Evolutionary conservation across 78 protist species (phyloP).

Genomic region (Dictyostelium firmibasis): DNA sequence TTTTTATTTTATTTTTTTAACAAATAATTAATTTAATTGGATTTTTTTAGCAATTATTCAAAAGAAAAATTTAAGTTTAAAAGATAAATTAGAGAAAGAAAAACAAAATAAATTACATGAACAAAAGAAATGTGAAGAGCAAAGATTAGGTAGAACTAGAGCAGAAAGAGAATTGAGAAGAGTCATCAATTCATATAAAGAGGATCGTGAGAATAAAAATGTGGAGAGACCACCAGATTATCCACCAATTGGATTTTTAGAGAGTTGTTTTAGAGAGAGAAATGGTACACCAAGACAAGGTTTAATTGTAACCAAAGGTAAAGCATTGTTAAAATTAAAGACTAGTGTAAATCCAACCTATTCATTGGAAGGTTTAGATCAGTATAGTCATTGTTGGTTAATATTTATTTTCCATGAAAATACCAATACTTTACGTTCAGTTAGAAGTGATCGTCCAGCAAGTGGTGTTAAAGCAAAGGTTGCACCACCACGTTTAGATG

Average conservation of each 20-base stretch:
- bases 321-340: slow-evolving; percentile 25
- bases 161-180: slow-evolving; percentile 71
- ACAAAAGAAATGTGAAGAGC: slow-evolving; percentile 73
- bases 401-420: slow-evolving; percentile 82
- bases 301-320: slow-evolving; percentile 66
- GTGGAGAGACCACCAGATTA: slow-evolving; percentile 74
- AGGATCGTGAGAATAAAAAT: slow-evolving; percentile 39
- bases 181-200: slow-evolving; percentile 34
- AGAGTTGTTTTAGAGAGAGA: slow-evolving; percentile 68
- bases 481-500: slow-evolving; percentile 77
- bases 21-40: background rate
- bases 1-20: background rate
- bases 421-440: slow-evolving; percentile 59
- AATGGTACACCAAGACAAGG: slow-evolving; percentile 88
- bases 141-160: slow-evolving; percentile 74
- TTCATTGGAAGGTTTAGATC: slow-evolving; percentile 66
- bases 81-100: slow-evolving; percentile 46
- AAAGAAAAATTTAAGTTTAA: background rate
- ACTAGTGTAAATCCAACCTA: slow-evolving; percentile 22
- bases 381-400: slow-evolving; percentile 90
- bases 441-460: slow-evolving; percentile 50
- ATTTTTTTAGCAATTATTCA: background rate
- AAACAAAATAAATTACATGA: slow-evolving; percentile 39
- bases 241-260: slow-evolving; percentile 81
- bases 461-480: slow-evolving; percentile 78